A percentile compares a stretch with the other conserved stretches of the same genome.
Conservation (phyloP, 805 yeast genomes). For the Starmerella roubikii region DNA sequence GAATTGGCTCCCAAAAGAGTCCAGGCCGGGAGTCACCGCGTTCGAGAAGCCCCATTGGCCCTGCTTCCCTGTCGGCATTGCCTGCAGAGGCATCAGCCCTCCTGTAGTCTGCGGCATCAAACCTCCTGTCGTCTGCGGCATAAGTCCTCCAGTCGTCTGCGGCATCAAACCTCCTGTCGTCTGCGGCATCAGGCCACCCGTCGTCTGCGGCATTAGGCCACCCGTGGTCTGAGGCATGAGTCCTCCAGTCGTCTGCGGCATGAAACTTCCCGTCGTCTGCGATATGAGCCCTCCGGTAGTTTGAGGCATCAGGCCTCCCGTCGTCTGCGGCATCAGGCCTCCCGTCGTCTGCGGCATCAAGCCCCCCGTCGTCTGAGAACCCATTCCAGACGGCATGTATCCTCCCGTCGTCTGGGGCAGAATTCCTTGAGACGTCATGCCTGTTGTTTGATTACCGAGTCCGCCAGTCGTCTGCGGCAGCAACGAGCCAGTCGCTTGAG, state of each 20-base stretch:
- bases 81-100: constrained; percentile 20
- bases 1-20: constrained; percentile 51
- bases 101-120: constrained; percentile 50
- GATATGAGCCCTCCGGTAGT: constrained; percentile 15
- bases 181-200: constrained; percentile 27
- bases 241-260: constrained; percentile 12
- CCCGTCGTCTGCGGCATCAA: constrained; percentile 21
- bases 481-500: constrained; percentile 29
- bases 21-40: constrained; percentile 59
- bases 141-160: constrained; percentile 19
- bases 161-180: constrained; percentile 32
- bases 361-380: constrained; percentile 12
- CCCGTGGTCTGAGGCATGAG: constrained; percentile 31
- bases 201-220: constrained; percentile 26
- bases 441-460: constrained; percentile 30
- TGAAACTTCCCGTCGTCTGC: constrained; percentile 21
- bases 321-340: constrained; percentile 45
- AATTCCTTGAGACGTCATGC: constrained; percentile 24
- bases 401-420: constrained; percentile 16
- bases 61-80: constrained; percentile 48
- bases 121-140: constrained; percentile 14
- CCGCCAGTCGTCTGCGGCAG: constrained; percentile 31
- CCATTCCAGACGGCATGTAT: constrained; percentile 32
- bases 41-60: constrained; percentile 73
- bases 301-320: constrained; percentile 32